These are phyloP conservation scores for Ophiocordyceps sinensis DNA, from an alignment of 2,329 filamentous ascomycete genomes.

Conservation along the genomic window DNA sequence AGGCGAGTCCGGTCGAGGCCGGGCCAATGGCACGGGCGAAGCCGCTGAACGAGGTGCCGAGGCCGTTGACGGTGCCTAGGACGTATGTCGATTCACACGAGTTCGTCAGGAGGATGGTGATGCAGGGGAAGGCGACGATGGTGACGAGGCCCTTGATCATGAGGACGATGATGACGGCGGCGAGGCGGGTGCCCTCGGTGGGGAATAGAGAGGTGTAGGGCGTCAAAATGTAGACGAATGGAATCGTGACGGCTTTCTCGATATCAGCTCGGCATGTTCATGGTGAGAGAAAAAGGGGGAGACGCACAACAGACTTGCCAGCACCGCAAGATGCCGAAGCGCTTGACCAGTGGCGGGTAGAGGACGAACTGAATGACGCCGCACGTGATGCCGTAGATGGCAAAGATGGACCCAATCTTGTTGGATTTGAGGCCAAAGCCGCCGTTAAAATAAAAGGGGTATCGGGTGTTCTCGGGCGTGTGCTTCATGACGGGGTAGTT, in stretches of 20 bases:
- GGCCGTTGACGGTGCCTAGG: constrained; percentile 79
- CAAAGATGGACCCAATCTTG: constrained; percentile 75
- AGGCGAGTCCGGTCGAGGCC: constrained; percentile 55
- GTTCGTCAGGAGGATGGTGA: constrained; percentile 83
- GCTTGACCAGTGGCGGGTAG: constrained; percentile 62
- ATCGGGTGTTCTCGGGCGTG: constrained; percentile 40
- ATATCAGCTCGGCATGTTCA: not conserved
- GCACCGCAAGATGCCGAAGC: constrained; percentile 60
- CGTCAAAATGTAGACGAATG: constrained; percentile 64
- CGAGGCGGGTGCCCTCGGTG: constrained; percentile 32
- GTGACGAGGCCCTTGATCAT: constrained; percentile 58
- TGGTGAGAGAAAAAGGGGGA: not conserved
- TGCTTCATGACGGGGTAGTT: constrained; percentile 52
- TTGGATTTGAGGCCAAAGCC: constrained; percentile 64
- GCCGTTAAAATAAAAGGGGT: constrained; percentile 70
- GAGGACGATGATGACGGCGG: constrained; percentile 53
- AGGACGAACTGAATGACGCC: constrained; percentile 75
- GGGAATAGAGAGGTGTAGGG: constrained; percentile 62
- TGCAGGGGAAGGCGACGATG: constrained; percentile 81
- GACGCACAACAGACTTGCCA: constrained; percentile 46
- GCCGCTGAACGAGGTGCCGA: constrained; percentile 71
- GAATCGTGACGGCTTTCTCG: constrained; percentile 44
- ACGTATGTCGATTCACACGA: constrained; percentile 58
- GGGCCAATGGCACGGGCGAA: constrained; percentile 71
- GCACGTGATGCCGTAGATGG: constrained; percentile 63